Evolutionary conservation across 2,329 filamentous ascomycete genomes (phyloP).

Genomic region (Sporothrix inflata): DNA sequence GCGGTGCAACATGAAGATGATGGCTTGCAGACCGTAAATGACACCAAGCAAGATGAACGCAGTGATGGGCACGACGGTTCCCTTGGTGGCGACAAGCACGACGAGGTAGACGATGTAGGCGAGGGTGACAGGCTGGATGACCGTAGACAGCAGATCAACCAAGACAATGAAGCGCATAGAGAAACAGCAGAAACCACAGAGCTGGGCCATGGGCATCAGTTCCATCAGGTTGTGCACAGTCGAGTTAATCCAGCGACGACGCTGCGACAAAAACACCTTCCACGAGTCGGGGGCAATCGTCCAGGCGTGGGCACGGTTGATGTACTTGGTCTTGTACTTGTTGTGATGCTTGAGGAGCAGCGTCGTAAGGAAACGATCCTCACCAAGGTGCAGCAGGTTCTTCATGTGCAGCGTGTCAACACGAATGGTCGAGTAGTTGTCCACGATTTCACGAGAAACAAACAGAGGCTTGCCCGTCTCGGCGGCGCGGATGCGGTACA

Average conservation of each 20-base stretch:
- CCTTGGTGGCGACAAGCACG: slow-evolving; percentile 66
- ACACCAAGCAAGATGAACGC: slow-evolving; percentile 88
- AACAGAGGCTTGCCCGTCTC: slow-evolving; percentile 96
- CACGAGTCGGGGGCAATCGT: slow-evolving; percentile 96
- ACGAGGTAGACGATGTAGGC: slow-evolving; percentile 91
- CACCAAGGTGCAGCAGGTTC: slow-evolving; percentile 93
- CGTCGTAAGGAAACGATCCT: slow-evolving; percentile 96
- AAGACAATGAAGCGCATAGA: slow-evolving; percentile 99
- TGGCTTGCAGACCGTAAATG: slow-evolving; percentile 95
- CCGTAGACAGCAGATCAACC: slow-evolving; percentile 85
- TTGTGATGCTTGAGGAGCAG: slow-evolving; percentile 88
- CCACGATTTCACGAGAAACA: slow-evolving; percentile 88
- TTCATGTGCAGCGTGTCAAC: slow-evolving; percentile 99
- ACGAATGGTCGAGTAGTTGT: slow-evolving; percentile 86
- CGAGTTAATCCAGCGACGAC: slow-evolving; percentile 99
- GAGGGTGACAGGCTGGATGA: slow-evolving; percentile 89
- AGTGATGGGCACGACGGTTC: slow-evolving; percentile 73
- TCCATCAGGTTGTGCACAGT: slow-evolving; percentile 98
- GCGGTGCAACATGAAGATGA: slow-evolving; percentile 93
- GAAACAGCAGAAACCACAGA: slow-evolving; percentile 99
- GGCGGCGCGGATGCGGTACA: slow-evolving; percentile 95
- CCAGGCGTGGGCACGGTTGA: slow-evolving; percentile 89
- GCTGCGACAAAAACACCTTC: slow-evolving; percentile 93
- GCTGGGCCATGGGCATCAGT: slow-evolving; percentile 87
- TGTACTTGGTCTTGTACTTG: slow-evolving; percentile 98